Base-by-base conservation (phyloP, 768 basidiomycete species). In the Dentipellis sp. region DNA sequence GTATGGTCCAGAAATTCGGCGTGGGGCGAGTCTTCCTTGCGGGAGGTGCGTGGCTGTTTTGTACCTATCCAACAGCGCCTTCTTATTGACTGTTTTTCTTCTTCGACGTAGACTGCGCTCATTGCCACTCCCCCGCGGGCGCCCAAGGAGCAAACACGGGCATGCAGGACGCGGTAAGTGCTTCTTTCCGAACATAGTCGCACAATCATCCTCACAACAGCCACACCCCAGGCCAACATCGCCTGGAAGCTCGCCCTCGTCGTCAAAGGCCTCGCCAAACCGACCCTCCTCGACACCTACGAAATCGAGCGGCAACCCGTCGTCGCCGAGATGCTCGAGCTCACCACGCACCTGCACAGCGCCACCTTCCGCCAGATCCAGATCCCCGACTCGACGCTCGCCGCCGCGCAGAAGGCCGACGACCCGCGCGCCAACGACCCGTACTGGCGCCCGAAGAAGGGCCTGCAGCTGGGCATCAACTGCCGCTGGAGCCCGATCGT, bases 401-500 rank as follows among this genome's bases (percentile, higher is more conserved):
- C 39, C 3, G 16, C 38, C 12, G 36, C 29, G 29, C 42, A 54
- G 17, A 45, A 40, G 12, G 46, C 53, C n/a, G 47, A 57, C 42
- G 59, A 58, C 40, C 54, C 36, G 21, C 10, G 19, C 5, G 42
- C 11, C 23, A 42, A 34, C 16, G 52, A 56, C 8, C 49, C 19
- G 52, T 22, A 11, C 21, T 29, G 46, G 45, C 45, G 53, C 14
- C 52, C 59, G 57, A 61, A 52, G 17, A 52, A 64, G 1, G 55
- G 78, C 4, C 59, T 65, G 17, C 76, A 78, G 64, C 72, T 80
- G 35, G 78, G 77, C 6, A 69, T 81, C 46, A 82, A 82, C 64
- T 82, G 77, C 60, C 72, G 81, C 9, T 72, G 74, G 65, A 81
- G 80, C 62, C 58, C 74, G 0, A 70, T 80, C 21, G 68, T 81